Percentiles rank a stretch among this genome's conserved stretches.
Evolutionary conservation across 2,329 filamentous ascomycete species (phyloP).

Genomic region (Calonectria ilicicola): DNA sequence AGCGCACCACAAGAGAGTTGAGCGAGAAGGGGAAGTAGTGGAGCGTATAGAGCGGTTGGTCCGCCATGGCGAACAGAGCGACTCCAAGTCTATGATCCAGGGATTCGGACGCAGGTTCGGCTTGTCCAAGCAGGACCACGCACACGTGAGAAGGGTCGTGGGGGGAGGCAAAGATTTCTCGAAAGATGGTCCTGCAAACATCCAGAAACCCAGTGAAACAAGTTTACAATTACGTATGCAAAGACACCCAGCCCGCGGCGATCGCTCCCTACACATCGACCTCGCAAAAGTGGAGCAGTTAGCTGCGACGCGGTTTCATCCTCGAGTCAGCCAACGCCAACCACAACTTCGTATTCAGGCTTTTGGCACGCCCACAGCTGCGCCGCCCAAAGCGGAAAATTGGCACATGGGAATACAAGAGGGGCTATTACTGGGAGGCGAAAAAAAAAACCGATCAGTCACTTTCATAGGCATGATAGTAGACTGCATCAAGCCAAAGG

Average conservation of each 20-base stretch:
- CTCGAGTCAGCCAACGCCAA: slow-evolving; percentile 13
- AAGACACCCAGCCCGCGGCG: background rate
- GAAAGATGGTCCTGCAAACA: background rate
- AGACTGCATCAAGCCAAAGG: background rate
- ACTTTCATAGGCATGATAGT: background rate
- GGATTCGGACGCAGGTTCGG: background rate
- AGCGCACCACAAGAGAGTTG: slow-evolving; percentile 47
- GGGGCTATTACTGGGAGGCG: no score
- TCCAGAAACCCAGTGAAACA: slow-evolving; percentile 14
- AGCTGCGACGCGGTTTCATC: slow-evolving; percentile 27
- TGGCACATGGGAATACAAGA: background rate
- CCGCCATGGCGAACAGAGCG: slow-evolving; percentile 26
- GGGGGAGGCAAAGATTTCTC: background rate
- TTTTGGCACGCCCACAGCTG: slow-evolving; percentile 2
- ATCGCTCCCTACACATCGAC: slow-evolving; percentile 19
- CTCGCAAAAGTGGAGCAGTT: slow-evolving; percentile 25
- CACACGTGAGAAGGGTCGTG: background rate
- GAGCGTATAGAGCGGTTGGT: slow-evolving; percentile 39
- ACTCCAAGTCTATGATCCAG: background rate
- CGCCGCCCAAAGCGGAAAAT: background rate
- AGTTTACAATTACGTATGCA: slow-evolving; percentile 19
- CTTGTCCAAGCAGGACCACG: background rate
- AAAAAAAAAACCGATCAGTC: background rate
- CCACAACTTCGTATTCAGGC: background rate
- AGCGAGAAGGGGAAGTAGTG: slow-evolving; percentile 47